A percentile compares a stretch with the other conserved stretches of the same genome.
phyloP scores from a whole-genome alignment of 2,329 filamentous ascomycete genomes.

The Elsinoe necatrix region DNA sequence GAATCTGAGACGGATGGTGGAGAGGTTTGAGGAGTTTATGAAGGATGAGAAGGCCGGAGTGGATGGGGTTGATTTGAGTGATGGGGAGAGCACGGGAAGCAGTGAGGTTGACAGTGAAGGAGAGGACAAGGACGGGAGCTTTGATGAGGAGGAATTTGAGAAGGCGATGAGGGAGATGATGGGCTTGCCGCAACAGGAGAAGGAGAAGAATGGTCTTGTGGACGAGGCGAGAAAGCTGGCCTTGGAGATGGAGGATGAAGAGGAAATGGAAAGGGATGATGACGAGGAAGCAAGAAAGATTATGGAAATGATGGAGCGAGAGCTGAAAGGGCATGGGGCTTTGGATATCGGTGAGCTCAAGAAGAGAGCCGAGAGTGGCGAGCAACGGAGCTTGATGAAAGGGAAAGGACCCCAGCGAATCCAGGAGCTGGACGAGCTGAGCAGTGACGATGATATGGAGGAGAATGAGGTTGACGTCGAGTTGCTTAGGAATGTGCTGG shows the following conservation, averaged over 20 bases:
- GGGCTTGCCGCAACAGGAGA: slow-evolving; percentile 49
- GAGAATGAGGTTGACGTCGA: slow-evolving; percentile 76
- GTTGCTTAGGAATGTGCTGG: slow-evolving; percentile 79
- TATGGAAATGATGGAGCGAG: slow-evolving; percentile 61
- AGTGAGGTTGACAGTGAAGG: slow-evolving; percentile 22
- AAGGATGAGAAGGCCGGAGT: slow-evolving; percentile 74
- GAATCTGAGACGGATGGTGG: slow-evolving; percentile 82
- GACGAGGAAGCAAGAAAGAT: slow-evolving; percentile 56
- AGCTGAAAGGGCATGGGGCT: slow-evolving; percentile 61
- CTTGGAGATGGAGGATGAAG: slow-evolving; percentile 36
- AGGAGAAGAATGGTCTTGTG: slow-evolving; percentile 27
- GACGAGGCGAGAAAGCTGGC: slow-evolving; percentile 31
- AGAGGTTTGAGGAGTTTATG: slow-evolving; percentile 77
- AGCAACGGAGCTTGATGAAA: slow-evolving; percentile 19
- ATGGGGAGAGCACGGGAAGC: slow-evolving; percentile 39
- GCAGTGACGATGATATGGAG: slow-evolving; percentile 37
- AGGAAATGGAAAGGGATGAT: slow-evolving; percentile 39
- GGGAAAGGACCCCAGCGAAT: slow-evolving; percentile 24
- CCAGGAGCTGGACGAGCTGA: slow-evolving; percentile 22
- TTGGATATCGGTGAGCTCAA: slow-evolving; percentile 40
- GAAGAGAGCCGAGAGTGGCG: slow-evolving; percentile 18
- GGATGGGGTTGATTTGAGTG: slow-evolving; percentile 67
- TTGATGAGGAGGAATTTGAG: slow-evolving; percentile 77
- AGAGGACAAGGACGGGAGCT: slow-evolving; percentile 67
- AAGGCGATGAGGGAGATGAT: slow-evolving; percentile 90